These are phyloP conservation scores for Candida railenensis DNA, from an alignment of 805 yeast genomes.

Conservation along the genomic window DNA sequence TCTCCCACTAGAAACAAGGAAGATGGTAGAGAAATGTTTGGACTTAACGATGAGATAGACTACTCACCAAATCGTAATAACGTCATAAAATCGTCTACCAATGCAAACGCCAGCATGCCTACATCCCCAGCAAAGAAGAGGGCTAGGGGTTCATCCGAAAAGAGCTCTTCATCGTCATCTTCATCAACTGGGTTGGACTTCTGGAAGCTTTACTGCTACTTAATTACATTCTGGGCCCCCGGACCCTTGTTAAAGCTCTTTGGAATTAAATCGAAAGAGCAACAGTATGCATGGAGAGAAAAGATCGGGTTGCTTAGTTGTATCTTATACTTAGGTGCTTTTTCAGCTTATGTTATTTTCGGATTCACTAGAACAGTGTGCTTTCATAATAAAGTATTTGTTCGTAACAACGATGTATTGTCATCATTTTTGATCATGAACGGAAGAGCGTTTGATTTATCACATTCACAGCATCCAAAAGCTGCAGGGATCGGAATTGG, in stretches of 20 bases:
- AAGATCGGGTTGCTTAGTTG: slow-evolving; percentile 82
- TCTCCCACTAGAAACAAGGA: neutral
- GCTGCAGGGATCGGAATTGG: slow-evolving; percentile 76
- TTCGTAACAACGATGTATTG: slow-evolving; percentile 59
- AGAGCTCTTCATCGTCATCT: too few species aligned
- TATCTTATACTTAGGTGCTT: slow-evolving; percentile 68
- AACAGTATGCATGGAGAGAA: slow-evolving; percentile 97
- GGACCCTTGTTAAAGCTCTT: slow-evolving; percentile 63
- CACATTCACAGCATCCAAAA: slow-evolving; percentile 72
- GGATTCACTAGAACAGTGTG: slow-evolving; percentile 90
- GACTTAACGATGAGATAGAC: slow-evolving; percentile 58
- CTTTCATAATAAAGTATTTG: slow-evolving; percentile 39
- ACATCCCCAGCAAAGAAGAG: neutral
- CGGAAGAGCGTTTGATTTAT: slow-evolving; percentile 76
- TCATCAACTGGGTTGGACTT: slow-evolving; percentile 9
- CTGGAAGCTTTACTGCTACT: slow-evolving; percentile 85
- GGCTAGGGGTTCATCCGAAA: slow-evolving; percentile 12
- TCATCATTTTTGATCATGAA: slow-evolving; percentile 68
- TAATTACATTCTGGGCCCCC: slow-evolving; percentile 92
- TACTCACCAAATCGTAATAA: slow-evolving; percentile 25
- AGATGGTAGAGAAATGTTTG: slow-evolving; percentile 54
- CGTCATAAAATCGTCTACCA: slow-evolving; percentile 19
- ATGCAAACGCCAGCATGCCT: slow-evolving; percentile 13
- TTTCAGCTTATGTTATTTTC: slow-evolving; percentile 84
- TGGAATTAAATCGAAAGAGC: slow-evolving; percentile 75